Conservation (phyloP, 345 rosid genomes). For the Pelargonium nanum region DNA sequence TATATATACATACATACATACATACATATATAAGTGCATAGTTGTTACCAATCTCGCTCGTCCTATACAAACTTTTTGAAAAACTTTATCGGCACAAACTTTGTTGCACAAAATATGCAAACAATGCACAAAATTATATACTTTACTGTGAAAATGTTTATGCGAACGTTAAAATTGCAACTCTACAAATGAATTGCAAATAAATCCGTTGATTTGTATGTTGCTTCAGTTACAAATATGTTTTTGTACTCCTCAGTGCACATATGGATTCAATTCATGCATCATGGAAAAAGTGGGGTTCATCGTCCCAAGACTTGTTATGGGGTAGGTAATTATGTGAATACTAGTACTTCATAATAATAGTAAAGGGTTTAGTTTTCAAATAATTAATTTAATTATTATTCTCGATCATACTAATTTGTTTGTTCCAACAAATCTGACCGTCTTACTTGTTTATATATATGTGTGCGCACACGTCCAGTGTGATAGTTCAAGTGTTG, state of each 20-base stretch:
- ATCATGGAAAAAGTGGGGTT: slow-evolving; percentile 59
- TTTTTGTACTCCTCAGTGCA: slow-evolving; percentile 18
- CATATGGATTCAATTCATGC: slow-evolving; percentile 80
- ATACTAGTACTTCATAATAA: neutral
- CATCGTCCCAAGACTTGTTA: slow-evolving; percentile 59
- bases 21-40: no score
- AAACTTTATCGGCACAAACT: no score
- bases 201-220: neutral
- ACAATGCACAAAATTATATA: neutral
- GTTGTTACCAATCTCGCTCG: no score
- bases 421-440: neutral
- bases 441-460: neutral
- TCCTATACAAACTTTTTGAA: neutral
- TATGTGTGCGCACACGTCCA: slow-evolving; percentile 17
- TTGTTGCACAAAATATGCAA: neutral
- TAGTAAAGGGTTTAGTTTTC: neutral
- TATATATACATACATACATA: no score
- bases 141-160: no score
- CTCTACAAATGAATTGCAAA: no score
- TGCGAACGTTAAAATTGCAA: no score
- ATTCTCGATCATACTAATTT: neutral
- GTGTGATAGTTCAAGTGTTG: slow-evolving; percentile 70
- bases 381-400: neutral
- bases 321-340: slow-evolving; percentile 42
- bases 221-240: neutral